phyloP scores from a whole-genome alignment of 305 asterid genomes.

The Fraxinus floribunda region DNA sequence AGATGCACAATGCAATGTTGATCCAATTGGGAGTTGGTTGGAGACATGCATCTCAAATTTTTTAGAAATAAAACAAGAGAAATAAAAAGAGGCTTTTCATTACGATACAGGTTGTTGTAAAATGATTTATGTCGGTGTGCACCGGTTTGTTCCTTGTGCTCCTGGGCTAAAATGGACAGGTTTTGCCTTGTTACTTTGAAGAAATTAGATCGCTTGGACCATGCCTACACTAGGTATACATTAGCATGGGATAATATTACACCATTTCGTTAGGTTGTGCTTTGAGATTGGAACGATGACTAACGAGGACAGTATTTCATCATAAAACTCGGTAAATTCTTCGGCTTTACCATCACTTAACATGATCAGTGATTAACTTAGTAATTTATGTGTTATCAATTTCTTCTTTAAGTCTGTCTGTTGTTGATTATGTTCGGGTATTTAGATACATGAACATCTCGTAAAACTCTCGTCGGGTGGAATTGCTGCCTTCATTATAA shows the following conservation, averaged over 20 bases:
- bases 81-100: background rate
- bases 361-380: background rate
- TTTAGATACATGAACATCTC: background rate
- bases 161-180: background rate
- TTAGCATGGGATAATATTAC: background rate
- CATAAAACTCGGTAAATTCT: background rate
- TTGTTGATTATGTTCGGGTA: background rate
- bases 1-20: background rate
- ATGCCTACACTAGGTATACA: background rate
- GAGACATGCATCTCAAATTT: background rate
- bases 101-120: background rate
- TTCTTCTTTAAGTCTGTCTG: background rate
- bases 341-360: background rate
- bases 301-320: background rate
- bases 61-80: background rate
- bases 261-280: background rate
- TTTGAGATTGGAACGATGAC: background rate
- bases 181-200: background rate
- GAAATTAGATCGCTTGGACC: background rate
- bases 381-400: background rate
- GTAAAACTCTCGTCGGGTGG: background rate
- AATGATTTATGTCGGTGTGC: background rate
- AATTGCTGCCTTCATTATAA: background rate
- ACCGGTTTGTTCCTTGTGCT: background rate
- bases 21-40: background rate